Evolutionary conservation across 2,329 filamentous ascomycete genomes (phyloP).

Genomic region (Aspergillus alliaceus): DNA sequence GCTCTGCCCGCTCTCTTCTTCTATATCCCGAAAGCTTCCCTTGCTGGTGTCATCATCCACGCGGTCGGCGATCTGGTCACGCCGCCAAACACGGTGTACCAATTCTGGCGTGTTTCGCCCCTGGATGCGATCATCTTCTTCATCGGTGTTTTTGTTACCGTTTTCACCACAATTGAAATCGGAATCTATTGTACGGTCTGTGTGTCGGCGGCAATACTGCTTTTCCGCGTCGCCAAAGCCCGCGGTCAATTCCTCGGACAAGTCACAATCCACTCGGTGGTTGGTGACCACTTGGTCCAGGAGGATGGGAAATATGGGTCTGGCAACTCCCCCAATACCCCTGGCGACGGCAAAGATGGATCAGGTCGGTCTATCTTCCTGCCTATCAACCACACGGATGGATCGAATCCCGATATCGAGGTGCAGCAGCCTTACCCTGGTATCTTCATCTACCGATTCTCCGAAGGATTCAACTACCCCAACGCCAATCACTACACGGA

Average conservation of each 20-base stretch:
- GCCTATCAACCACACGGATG: conserved; percentile 82
- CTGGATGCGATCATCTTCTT: conserved; percentile 92
- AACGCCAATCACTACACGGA: conserved; percentile 90
- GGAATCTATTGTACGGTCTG: conserved; percentile 87
- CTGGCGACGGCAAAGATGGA: conserved; percentile 45
- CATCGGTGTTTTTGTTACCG: conserved; percentile 81
- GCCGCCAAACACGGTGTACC: conserved; percentile 84
- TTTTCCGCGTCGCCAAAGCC: conserved; percentile 82
- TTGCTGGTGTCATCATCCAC: conserved; percentile 91
- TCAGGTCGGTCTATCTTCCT: conserved; percentile 77
- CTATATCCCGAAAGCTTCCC: conserved; percentile 80
- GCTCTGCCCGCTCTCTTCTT: conserved; percentile 85
- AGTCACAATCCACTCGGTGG: conserved; percentile 79
- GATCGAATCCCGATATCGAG: conserved; percentile 80
- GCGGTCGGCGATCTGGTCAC: conserved; percentile 92
- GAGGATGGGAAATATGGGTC: conserved; percentile 63
- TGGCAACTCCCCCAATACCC: conserved; percentile 36
- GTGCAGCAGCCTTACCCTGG: conserved; percentile 84
- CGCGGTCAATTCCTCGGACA: conserved; percentile 80
- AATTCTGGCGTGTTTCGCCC: conserved; percentile 92
- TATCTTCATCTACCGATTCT: conserved; percentile 92
- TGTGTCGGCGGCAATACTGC: conserved; percentile 72
- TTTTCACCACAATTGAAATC: conserved; percentile 86
- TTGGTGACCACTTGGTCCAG: conserved; percentile 72
- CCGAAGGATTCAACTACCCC: conserved; percentile 93